Conservation (phyloP, 2,329 filamentous ascomycete species). For the Aureobasidium sp. region DNA sequence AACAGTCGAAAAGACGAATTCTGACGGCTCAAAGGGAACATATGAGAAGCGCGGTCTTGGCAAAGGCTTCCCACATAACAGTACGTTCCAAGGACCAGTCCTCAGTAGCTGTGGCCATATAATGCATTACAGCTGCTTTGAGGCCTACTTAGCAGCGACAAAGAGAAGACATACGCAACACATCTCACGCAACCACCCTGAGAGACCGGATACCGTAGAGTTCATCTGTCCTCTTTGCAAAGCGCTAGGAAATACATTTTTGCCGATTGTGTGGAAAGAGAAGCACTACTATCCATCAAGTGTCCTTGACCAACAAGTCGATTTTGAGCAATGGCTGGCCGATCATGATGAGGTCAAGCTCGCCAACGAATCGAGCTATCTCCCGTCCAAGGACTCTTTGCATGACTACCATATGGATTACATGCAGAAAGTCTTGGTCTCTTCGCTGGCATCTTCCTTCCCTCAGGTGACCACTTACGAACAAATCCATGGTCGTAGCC, state of each 20-base stretch:
- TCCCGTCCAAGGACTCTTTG: not conserved
- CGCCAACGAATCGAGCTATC: not conserved
- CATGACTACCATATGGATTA: conserved; percentile 7
- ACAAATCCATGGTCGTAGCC: too few species aligned
- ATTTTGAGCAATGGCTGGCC: conserved; percentile 63
- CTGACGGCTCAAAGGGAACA: conserved; percentile 62
- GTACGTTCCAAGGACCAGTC: conserved; percentile 64
- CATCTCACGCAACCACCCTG: conserved; percentile 89
- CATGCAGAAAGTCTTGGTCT: conserved; percentile 8
- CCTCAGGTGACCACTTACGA: too few species aligned
- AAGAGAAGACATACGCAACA: conserved; percentile 79
- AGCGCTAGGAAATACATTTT: conserved; percentile 86
- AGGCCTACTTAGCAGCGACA: conserved; percentile 80
- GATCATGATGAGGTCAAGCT: conserved; percentile 20
- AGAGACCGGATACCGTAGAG: conserved; percentile 69
- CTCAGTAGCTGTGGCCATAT: conserved; percentile 93
- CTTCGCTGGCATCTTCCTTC: conserved; percentile 7
- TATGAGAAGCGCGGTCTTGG: conserved; percentile 77
- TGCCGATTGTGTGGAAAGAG: conserved; percentile 92
- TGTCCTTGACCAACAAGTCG: conserved; percentile 48
- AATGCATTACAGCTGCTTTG: conserved; percentile 96
- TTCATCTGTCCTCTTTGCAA: conserved; percentile 97
- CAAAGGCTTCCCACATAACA: conserved; percentile 71
- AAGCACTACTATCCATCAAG: conserved; percentile 79
- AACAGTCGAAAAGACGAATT: conserved; percentile 66